phyloP scores from a whole-genome alignment of 2,329 filamentous ascomycete genomes.

The Aspergillus texensis region DNA sequence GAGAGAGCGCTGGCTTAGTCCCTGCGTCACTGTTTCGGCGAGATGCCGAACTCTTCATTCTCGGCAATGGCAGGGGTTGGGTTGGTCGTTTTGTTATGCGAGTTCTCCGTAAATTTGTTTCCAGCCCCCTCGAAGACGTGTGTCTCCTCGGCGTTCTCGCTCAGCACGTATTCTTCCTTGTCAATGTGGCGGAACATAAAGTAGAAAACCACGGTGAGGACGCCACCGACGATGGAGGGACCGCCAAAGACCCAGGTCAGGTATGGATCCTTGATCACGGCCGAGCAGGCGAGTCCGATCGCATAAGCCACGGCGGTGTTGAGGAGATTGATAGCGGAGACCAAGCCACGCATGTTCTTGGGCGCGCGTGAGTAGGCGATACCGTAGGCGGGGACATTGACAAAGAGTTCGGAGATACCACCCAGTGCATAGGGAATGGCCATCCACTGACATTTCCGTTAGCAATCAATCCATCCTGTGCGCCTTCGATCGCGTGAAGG shows the following conservation, averaged over 20 bases:
- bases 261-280: neutral
- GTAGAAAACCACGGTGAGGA: neutral
- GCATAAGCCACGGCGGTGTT: neutral
- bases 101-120: neutral
- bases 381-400: neutral
- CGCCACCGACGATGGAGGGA: neutral
- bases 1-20: too few species aligned
- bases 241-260: neutral
- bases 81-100: neutral
- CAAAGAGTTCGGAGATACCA: neutral
- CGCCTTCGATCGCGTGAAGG: neutral
- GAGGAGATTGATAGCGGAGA: neutral
- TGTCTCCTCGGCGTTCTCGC: neutral
- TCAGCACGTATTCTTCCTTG: neutral
- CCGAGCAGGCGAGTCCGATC: neutral
- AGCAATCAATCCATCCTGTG: neutral
- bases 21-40: neutral
- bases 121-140: neutral
- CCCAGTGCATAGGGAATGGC: neutral
- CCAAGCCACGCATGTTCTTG: neutral
- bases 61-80: neutral
- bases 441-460: neutral
- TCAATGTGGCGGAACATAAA: neutral
- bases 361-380: neutral
- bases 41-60: neutral